Evolutionary conservation across 371 early-diverging fungal species (phyloP), one percentile per base, ranked within the genome.

Genomic region (Mucor racemosus): DNA sequence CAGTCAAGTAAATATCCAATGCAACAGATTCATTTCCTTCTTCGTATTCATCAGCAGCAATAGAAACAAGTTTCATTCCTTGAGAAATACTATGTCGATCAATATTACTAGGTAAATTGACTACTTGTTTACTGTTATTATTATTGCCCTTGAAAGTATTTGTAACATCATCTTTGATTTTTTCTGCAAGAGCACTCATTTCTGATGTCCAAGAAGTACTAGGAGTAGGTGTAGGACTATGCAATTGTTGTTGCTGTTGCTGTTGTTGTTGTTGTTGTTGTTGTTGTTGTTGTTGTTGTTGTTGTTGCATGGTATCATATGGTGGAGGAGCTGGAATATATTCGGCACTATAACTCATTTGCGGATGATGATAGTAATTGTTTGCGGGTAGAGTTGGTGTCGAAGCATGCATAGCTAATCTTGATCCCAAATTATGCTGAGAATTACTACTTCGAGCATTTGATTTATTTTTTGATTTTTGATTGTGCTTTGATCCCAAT

Each of bases 31-130:
- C 79, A 55, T 86, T 85, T 7, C 83, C 81, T 11, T 76, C 76
- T 21, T 86, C 82, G 17, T 86, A 84, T 64, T 82, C 84, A 46
- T 86, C 84, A 19, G 85, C 78, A 10, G 87, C 82, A 35, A 86
- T 77, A 6, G 80, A 79, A 13, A 84, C 77, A 13, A 86, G 72
- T 13, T 83, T 82, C 80, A 86, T 82, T 19, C 84, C 87, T 60
- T 85, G 87, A 17, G 82, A 79, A 7, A 85, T 73, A 64, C 80
- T 63, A 14, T 72, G 71, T 64, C 82, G 69, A 63, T 80, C 78
- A 17, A 77, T 58, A 7, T 69, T 53, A 3, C 48, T 15, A 44
- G 33, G 57, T 7, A 34, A 36, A 31, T 35, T 41, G 7, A 33
- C 26, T 1, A 19, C 11, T 53, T 62, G 57, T 17, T 57, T 57